Conservation (phyloP, 306 rosid species). For the Dryas drummondii region DNA sequence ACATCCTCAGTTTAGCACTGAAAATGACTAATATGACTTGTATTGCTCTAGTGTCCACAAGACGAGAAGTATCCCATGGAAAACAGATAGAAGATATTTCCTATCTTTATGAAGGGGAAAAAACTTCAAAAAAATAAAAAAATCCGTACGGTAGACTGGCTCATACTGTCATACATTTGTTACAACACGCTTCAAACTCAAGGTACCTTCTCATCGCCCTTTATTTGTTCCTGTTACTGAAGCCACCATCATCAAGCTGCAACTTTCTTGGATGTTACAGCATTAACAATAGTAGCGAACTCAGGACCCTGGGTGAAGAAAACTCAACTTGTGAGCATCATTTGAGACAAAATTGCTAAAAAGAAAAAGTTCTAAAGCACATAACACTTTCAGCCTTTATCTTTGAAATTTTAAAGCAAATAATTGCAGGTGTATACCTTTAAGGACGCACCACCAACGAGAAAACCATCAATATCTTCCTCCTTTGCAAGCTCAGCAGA, state of each 20-base stretch:
- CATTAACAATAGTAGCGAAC: conserved; percentile 78
- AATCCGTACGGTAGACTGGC: conserved; percentile 23
- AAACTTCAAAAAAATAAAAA: conserved; percentile 20
- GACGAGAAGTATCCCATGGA: conserved; percentile 22
- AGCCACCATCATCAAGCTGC: conserved; percentile 57
- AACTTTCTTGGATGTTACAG: conserved; percentile 91
- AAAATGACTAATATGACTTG: conserved; percentile 3
- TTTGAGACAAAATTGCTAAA: too few relatives aligned
- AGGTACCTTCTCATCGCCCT: conserved; percentile 20
- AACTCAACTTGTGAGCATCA: conserved; percentile 23
- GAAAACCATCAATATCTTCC: conserved; percentile 97
- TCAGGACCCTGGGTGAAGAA: conserved; percentile 75
- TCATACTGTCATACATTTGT: background rate
- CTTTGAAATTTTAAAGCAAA: conserved; percentile 15
- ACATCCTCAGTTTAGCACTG: background rate
- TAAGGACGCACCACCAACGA: conserved; percentile 96
- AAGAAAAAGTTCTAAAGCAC: background rate
- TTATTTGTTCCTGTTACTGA: conserved; percentile 36
- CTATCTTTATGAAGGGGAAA: conserved; percentile 18
- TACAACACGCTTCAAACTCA: conserved; percentile 28
- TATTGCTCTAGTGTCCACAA: conserved; percentile 23
- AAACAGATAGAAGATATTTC: conserved; percentile 37
- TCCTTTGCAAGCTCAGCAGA: conserved; percentile 87
- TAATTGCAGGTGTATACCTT: conserved; percentile 51
- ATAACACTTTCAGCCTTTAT: background rate